Evolutionary conservation across 106 monocot species (phyloP), one percentile per base, ranked within the genome.

Genomic region (Cymbidium sinense): DNA sequence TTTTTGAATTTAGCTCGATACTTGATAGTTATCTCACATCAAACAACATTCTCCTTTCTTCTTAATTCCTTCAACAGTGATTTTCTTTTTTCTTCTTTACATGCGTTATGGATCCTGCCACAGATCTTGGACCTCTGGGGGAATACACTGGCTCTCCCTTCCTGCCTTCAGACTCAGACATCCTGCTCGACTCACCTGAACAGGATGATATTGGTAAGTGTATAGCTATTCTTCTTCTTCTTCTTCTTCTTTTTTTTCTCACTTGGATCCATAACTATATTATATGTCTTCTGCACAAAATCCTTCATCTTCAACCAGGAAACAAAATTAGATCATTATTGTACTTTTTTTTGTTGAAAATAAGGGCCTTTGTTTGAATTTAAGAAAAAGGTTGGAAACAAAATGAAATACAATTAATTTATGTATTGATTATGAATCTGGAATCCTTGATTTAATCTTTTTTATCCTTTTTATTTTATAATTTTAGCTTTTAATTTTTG

Each of bases 131-230:
- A 37, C 92, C 84, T 74, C 89, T 95, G 43, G 98, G 87, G 29
- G 85, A 95, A 61, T 99, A 95, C 77, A 82, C 77, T 29, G 90
- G 94, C 19, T 88, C 94, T 50, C 94, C 98, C 6, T 99, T 99
- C 82, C 84, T 95, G 72, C 89, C 84, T 33, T 90, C 90, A 25
- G 98, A 99, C 54, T 90, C 90, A 0, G 96, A 98, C 70, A 91
- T 96, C 34, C 81, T 98, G 73, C 89, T 99, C 2, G 98, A 99
- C 74, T 95, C 95, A 1, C 98, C 94, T 5, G 94, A 95, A 28
- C 90, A 88, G 0, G 90, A 91, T 79, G 94, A 95, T 77, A 92
- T 92, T 78, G 98, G 98, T 99, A 89, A 82, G 36, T 52, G 9
- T 34, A 12, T 15, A 47, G 47, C 47, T 15, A 34, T 73, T 65